Evolutionary conservation across 352 stramenopile genomes (phyloP), one percentile per base, ranked within the genome.

Genomic region (Phytophthora podocarpi): DNA sequence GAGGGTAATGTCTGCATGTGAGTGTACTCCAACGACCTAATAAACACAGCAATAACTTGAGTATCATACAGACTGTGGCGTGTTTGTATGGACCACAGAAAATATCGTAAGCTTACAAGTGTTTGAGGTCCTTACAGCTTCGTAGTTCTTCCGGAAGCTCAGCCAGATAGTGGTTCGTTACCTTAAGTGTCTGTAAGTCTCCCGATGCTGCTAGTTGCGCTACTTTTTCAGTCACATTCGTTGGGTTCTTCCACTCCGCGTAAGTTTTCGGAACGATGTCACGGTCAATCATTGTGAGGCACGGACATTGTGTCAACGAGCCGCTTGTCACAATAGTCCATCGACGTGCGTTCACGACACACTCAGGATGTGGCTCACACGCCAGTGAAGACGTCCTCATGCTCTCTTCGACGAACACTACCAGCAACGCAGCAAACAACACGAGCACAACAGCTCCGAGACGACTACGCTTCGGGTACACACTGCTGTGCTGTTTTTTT

Each of bases 241-340:
- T 55, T 4, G 76, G 71, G 0, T 49, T 30, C 10, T 67, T 18
- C 74, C 76, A 86, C 9, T 68, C 58, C 6, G 68, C 63, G 18
- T 51, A 77, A 9, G 43, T 68, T 5, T 43, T 64, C 2, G 52
- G 49, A 0, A 48, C 67, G 2, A 51, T 41, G 20, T 75, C 37
- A 13, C 50, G 41, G 43, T 82, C 71, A 32, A 83, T 77, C 35
- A 76, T 59, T 2, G 71, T 58, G 2, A 87, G 39, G 20, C 78
- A 87, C 7, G 72, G 74, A 20, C 74, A 84, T 5, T 80, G 58
- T 0, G 35, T 57, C 18, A 67, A 27, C 0, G 40, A 67, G 9
- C 43, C 39, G 7, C 32, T 49, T 5, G 64, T 48, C 0, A 63
- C 9, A 16, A 45, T 23, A 0, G 40, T 68, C 67, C 70, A 79